phyloP scores from a whole-genome alignment of 1,284 basidiomycete genomes.

The Moesziomyces antarcticus region DNA sequence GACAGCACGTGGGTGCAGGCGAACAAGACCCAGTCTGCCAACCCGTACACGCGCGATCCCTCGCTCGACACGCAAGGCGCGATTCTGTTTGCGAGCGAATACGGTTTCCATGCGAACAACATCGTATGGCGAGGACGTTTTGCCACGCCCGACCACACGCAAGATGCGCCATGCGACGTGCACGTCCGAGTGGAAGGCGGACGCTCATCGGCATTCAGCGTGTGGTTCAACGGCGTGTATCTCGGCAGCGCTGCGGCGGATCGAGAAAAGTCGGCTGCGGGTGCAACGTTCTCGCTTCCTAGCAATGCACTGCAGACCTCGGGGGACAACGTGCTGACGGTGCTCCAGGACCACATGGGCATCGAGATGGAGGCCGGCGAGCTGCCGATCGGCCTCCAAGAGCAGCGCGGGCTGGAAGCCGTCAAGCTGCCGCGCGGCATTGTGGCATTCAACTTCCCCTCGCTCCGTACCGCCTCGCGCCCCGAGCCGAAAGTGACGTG shows the following conservation, averaged over 20 bases:
- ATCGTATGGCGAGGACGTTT: constrained; percentile 86
- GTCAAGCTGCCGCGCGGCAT: constrained; percentile 80
- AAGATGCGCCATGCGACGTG: constrained; percentile 70
- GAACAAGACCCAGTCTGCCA: constrained; percentile 77
- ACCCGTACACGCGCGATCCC: constrained; percentile 72
- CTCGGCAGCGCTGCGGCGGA: constrained; percentile 72
- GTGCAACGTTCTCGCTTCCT: constrained; percentile 71
- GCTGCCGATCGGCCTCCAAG: constrained; percentile 33
- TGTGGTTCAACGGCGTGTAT: constrained; percentile 82
- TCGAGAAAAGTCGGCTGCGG: constrained; percentile 40
- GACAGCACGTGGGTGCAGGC: constrained; percentile 73
- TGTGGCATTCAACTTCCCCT: constrained; percentile 73
- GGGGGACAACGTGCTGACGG: constrained; percentile 77
- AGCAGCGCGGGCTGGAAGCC: constrained; percentile 57
- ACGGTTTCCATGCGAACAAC: constrained; percentile 74
- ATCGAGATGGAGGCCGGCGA: constrained; percentile 71
- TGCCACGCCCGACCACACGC: constrained; percentile 64
- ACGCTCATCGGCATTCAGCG: constrained; percentile 78
- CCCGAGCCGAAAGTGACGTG: constrained; percentile 72
- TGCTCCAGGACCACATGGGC: constrained; percentile 82
- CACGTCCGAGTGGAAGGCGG: constrained; percentile 83
- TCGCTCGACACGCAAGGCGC: constrained; percentile 74
- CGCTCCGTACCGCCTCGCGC: constrained; percentile 51
- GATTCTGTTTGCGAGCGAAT: constrained; percentile 72
- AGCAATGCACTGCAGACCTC: constrained; percentile 70